These are phyloP conservation scores for Alloascoidea africana DNA, from an alignment of 805 yeast species.

Conservation along the genomic window DNA sequence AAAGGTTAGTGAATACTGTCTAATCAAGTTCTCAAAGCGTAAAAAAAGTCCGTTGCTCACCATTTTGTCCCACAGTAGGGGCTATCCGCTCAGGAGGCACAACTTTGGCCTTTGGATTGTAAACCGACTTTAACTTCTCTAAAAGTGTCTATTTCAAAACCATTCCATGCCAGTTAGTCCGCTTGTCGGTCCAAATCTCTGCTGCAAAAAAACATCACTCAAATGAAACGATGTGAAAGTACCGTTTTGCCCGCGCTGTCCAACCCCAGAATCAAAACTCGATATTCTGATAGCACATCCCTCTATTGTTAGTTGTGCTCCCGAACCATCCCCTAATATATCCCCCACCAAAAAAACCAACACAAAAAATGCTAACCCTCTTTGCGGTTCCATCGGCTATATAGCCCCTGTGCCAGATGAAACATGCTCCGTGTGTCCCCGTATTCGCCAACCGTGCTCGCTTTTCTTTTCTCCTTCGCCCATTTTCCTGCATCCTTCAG, in stretches of 20 bases:
- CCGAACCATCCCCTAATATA: background rate
- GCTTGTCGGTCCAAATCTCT: slow-evolving; percentile 11
- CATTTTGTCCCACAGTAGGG: slow-evolving; percentile 95
- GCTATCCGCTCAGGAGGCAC: slow-evolving; percentile 46
- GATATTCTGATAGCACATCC: slow-evolving; percentile 34
- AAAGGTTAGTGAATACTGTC: background rate
- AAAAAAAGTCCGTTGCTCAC: slow-evolving; percentile 6
- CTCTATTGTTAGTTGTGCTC: too few relatives aligned
- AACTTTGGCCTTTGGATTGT: slow-evolving; percentile 28
- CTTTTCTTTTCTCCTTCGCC: too few relatives aligned
- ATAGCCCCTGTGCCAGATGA: slow-evolving; percentile 49
- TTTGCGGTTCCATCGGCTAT: slow-evolving; percentile 37
- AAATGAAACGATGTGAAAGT: slow-evolving; percentile 14
- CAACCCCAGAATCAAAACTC: slow-evolving; percentile 71
- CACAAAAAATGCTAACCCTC: slow-evolving; percentile 25
- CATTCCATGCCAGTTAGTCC: background rate
- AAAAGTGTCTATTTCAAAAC: slow-evolving; percentile 31
- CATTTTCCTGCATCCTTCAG: too few relatives aligned
- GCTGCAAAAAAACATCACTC: slow-evolving; percentile 21
- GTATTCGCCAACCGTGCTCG: background rate
- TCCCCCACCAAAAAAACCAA: background rate
- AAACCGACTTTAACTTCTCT: slow-evolving; percentile 47
- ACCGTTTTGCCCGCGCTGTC: slow-evolving; percentile 93
- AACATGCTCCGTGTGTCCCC: slow-evolving; percentile 35
- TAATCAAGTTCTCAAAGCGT: slow-evolving; percentile 7